These are phyloP conservation scores for Panicum virgatum DNA, from an alignment of 202 grass and related monocot genomes.

Conservation along the genomic window DNA sequence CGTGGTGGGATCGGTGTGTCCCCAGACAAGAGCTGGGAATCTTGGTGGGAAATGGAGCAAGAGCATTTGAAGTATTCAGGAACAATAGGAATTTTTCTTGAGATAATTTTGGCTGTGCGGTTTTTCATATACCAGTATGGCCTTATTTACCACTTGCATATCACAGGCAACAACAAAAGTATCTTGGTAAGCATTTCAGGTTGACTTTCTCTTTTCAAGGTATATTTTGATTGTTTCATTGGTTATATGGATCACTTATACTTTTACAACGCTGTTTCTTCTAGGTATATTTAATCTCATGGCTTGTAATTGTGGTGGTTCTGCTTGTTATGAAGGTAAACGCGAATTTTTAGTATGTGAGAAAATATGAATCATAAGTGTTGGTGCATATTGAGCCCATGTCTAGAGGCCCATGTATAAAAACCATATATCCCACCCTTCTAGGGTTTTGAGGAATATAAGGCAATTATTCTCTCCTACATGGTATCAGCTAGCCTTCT, in stretches of 20 bases:
- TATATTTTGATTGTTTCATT: slow-evolving; percentile 34
- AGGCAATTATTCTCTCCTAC: too few species aligned
- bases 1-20: slow-evolving; percentile 90
- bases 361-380: slow-evolving; percentile 25
- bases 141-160: slow-evolving; percentile 84
- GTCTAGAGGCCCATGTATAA: too few species aligned
- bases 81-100: slow-evolving; percentile 54
- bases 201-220: slow-evolving; percentile 19
- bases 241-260: slow-evolving; percentile 17
- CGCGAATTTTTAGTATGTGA: slow-evolving; percentile 14
- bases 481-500: too few species aligned
- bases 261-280: slow-evolving; percentile 39
- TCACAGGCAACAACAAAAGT: slow-evolving; percentile 64
- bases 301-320: slow-evolving; percentile 70
- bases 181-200: slow-evolving; percentile 61
- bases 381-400: too few species aligned
- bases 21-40: slow-evolving; percentile 94
- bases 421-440: too few species aligned
- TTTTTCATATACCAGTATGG: slow-evolving; percentile 98
- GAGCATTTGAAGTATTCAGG: slow-evolving; percentile 86
- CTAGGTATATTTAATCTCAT: slow-evolving; percentile 87
- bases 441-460: too few species aligned
- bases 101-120: slow-evolving; percentile 78
- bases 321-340: slow-evolving; percentile 87
- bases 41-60: slow-evolving; percentile 91